A percentile compares a stretch with the other conserved stretches of the same genome.
Conservation (phyloP, 1,284 basidiomycete species). For the Bondarzewia mesenterica region DNA sequence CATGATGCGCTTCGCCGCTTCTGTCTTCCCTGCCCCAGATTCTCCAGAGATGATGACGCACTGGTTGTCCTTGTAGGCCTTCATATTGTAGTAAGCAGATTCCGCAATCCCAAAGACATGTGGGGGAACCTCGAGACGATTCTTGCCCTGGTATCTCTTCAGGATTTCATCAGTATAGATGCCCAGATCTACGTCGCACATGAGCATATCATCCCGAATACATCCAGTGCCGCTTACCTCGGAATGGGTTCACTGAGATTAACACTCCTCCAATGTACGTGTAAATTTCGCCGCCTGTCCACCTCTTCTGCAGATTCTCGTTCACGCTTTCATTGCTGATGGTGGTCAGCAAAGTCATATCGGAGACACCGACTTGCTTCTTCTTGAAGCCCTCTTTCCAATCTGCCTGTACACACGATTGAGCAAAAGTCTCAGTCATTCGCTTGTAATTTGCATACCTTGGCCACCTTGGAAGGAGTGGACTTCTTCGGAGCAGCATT, state of each 20-base stretch:
- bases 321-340: conserved; percentile 99
- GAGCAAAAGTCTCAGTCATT: background rate
- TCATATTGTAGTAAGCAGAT: conserved; percentile 98
- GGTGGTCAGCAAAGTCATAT: conserved; percentile 96
- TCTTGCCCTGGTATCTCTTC: conserved; percentile 91
- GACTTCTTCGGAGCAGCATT: conserved; percentile 57
- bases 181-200: conserved; percentile 64
- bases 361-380: conserved; percentile 94
- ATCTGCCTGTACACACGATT: conserved; percentile 59
- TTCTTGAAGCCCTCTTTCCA: conserved; percentile 99
- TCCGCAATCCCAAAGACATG: conserved; percentile 99
- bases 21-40: conserved; percentile 95
- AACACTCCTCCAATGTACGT: conserved; percentile 98
- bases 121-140: conserved; percentile 94
- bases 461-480: conserved; percentile 59
- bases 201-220: conserved; percentile 3
- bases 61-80: conserved; percentile 98
- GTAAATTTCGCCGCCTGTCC: conserved; percentile 95
- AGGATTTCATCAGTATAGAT: conserved; percentile 93
- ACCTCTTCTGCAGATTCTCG: conserved; percentile 95
- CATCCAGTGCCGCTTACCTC: conserved; percentile 45
- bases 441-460: conserved; percentile 37
- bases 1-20: conserved; percentile 98
- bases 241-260: conserved; percentile 98
- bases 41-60: conserved; percentile 99